These are phyloP conservation scores for Saprolegnia diclina DNA, from an alignment of 352 stramenopile genomes.

Conservation along the genomic window DNA sequence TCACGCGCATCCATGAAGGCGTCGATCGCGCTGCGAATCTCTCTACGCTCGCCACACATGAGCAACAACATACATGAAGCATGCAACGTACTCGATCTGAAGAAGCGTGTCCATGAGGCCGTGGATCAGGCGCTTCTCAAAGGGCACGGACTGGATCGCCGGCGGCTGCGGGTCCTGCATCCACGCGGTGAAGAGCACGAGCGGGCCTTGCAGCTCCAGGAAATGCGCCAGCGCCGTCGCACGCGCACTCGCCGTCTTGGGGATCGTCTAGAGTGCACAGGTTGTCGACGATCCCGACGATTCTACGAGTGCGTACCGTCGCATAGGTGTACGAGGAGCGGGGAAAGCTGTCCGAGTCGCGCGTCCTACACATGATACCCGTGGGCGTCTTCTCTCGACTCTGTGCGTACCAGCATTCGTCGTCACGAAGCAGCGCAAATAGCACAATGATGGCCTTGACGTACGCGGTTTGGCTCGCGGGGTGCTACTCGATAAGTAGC, in stretches of 20 bases:
- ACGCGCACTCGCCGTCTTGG: slow-evolving; percentile 32
- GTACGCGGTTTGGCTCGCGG: slow-evolving; percentile 15
- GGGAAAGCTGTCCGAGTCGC: slow-evolving; percentile 75
- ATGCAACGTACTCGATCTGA: slow-evolving; percentile 56
- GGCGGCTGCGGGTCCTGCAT: slow-evolving; percentile 67
- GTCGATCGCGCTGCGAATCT: slow-evolving; percentile 56
- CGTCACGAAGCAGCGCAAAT: slow-evolving; percentile 60
- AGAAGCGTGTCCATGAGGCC: slow-evolving; percentile 68
- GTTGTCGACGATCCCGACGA: not conserved
- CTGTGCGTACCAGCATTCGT: slow-evolving; percentile 68
- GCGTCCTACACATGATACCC: slow-evolving; percentile 45
- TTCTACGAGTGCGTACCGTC: slow-evolving; percentile 33
- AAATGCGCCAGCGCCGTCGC: slow-evolving; percentile 34
- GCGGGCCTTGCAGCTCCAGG: slow-evolving; percentile 47
- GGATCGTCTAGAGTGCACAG: slow-evolving; percentile 35
- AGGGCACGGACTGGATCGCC: slow-evolving; percentile 52
- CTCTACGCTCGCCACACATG: slow-evolving; percentile 29
- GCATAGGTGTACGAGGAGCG: slow-evolving; percentile 68
- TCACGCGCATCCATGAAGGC: slow-evolving; percentile 49
- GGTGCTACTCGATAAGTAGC: not conserved
- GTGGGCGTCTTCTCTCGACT: not conserved
- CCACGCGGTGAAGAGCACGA: slow-evolving; percentile 65
- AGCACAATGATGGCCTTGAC: slow-evolving; percentile 47
- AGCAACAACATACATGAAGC: not conserved
- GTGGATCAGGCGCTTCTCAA: slow-evolving; percentile 66